Base-by-base conservation (phyloP, 2,329 filamentous ascomycete species). In the Curvularia lunata region DNA sequence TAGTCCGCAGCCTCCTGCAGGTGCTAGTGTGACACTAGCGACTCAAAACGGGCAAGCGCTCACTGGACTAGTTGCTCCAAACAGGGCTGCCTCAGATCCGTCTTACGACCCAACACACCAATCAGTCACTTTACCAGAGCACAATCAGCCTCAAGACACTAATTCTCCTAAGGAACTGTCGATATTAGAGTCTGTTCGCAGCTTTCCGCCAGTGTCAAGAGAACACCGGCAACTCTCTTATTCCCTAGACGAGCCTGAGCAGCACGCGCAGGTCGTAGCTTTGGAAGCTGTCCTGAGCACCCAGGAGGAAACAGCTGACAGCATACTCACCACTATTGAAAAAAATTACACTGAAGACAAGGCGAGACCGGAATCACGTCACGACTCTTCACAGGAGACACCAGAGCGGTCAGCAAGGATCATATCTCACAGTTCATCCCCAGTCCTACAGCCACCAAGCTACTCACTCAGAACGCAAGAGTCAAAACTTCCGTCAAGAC, bases 301-400 rank as follows among this genome's bases (percentile, higher is more conserved):
- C 1, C 69, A 70, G 48, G 61, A 70, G 13, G 58, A 66, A 7
- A 52, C 48, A 9, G 32, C 40, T 25, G 59, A 66, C 38, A 61
- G 53, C 13, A 62, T 72, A 43, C 51, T 30, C 10, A 54, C 57
- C 8, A 70, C 65, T 0, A 55, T 63, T 23, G 70, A 71, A 48
- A 40, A 60, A 27, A 47, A 56, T 13, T 32, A 56, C 9, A 21
- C 10, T 10, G 9, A 41, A 12, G 34, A 38, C 18, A 46, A 42
- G 7, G 46, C 50, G 5, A 66, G 59, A 23, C 57, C 61, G 37
- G 54, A 48, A 30, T 71, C 70, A 6, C 65, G 72, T 21, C 71
- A 72, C 69, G 70, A 74, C 52, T 73, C 72, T 10, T 75, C 72
- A 2, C 72, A 75, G 50, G 64, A 74, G 34, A 65, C 67, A 4